Base-by-base conservation (phyloP, 371 early-diverging fungal species). In the Mortierella sp. region DNA sequence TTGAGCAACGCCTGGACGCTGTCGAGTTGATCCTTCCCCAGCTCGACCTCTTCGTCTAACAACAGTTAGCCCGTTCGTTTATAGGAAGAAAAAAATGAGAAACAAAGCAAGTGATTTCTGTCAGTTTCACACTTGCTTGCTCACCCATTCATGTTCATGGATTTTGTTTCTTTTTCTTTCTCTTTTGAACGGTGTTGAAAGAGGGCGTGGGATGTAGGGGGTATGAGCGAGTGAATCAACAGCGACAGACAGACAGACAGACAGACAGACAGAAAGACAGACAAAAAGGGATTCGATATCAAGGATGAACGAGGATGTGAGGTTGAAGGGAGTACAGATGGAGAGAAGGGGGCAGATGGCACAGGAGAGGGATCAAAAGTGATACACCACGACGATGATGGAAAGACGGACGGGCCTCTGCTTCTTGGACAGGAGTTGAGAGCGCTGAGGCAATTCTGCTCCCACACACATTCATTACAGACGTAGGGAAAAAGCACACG, bases 21-120 rank as follows among this genome's bases (percentile, higher is more conserved):
- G 8, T 85, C 82, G 42, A 85, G 70, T 45, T 85, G 73, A 34
- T 85, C 86, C 74, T 70, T 72, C 50, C 65, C 75, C 80, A 81
- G 48, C 75, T 85, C 86, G 55, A 68, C 75, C 68, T 75, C 78
- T 54, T 79, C 79, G 42, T 81, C 86, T 81, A 75, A 70, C 50
- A 26, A 54, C 63, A 63, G 34, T 13, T 13, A 44, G 5, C 47
- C 31, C n/a, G n/a, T 55, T 65, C n/a, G 13, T 55, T 55, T 65
- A 63, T 47, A 58, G 50, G n/a, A 60, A 71, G 44, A 60, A 70
- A 82, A 78, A 11, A 68, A 60, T 45, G 70, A 78, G 45, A 44
- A 78, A 73, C 65, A 48, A 34, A 19, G 58, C 31, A 50, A 52
- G 28, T 31, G 55, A 31, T 70, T 50, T 48, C 48, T 79, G 58